phyloP scores from a whole-genome alignment of 805 yeast species.

The Spathaspora arborariae region DNA sequence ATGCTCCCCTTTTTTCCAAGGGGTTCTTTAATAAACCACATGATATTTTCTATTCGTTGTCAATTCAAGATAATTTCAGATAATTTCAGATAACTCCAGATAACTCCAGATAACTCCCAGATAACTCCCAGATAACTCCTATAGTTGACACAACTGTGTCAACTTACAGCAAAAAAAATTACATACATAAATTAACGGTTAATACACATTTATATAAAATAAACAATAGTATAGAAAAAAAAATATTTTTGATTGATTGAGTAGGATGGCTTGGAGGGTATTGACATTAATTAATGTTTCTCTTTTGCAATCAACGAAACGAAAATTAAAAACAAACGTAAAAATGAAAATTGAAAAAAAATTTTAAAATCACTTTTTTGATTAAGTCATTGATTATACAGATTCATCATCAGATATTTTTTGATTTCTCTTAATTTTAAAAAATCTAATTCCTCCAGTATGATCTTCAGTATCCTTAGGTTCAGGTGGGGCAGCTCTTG shows the following conservation, averaged over 20 bases:
- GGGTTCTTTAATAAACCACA: no score
- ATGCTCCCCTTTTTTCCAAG: no score
- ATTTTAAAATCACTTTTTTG: neutral
- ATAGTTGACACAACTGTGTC: no score
- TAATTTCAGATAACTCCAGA: no score
- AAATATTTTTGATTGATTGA: neutral
- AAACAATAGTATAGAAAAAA: neutral
- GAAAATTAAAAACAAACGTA: neutral
- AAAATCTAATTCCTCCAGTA: conserved; percentile 66
- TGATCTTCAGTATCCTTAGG: conserved; percentile 37
- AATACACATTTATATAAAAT: neutral
- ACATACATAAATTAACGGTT: neutral
- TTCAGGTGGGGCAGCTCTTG: conserved; percentile 31
- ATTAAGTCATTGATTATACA: conserved; percentile 28
- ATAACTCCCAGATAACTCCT: no score
- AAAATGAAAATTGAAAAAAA: neutral
- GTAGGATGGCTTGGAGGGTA: neutral
- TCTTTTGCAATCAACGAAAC: neutral
- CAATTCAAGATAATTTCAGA: no score
- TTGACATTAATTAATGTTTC: neutral
- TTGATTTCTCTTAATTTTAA: conserved; percentile 61
- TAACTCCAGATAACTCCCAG: no score
- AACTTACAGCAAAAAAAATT: neutral
- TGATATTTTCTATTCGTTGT: no score
- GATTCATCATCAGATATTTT: conserved; percentile 43